Base-by-base conservation (phyloP, 257 asterid species). In the Solanum chiquidenum region DNA sequence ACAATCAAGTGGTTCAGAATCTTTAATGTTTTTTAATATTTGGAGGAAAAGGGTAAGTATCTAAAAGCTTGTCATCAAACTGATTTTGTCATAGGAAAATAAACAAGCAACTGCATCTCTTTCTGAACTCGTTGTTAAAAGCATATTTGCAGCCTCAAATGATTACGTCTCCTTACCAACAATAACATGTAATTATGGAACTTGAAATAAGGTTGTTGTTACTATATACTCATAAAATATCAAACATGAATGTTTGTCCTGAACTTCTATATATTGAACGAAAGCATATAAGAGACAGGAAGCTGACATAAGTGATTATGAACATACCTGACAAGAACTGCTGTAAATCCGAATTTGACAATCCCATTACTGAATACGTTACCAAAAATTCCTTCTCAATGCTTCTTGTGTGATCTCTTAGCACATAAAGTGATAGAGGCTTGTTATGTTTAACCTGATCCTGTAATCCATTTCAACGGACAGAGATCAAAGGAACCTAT, bases 391-490 rank as follows among this genome's bases (percentile, higher is more conserved):
- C 90, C 73, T 62, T 87, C 58, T 88, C 91, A 49, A 90, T 80
- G 84, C 72, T 87, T 82, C 80, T 89, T 60, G 55, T 42, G 73
- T 88, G 91, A 12, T 75, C 88, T 87, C 86, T 35, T 49, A 90
- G 85, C 34, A 87, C 91, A 77, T 55, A 42, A 33, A 52, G 69
- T 33, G 91, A 90, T 69, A 90, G 79, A 64, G 89, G 84, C 80
- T 60, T 90, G 75, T 88, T 88, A 80, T 90, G 92, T 5, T 44
- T 44, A 84, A 90, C 92, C 87, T 90, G 92, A 52, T 88, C 88
- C 90, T 88, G 92, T 21, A 52, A 52, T 64, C 89, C 72, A 87
- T 73, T 33, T 40, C 88, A 89, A 66, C 7, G 31, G 21, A 18
- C 44, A 29, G 42, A 82, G 6, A 49, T 52, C 10, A 80, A 46